These are phyloP conservation scores for Penicillium janthinellum DNA, from an alignment of 2,329 filamentous ascomycete species.

Conservation along the genomic window DNA sequence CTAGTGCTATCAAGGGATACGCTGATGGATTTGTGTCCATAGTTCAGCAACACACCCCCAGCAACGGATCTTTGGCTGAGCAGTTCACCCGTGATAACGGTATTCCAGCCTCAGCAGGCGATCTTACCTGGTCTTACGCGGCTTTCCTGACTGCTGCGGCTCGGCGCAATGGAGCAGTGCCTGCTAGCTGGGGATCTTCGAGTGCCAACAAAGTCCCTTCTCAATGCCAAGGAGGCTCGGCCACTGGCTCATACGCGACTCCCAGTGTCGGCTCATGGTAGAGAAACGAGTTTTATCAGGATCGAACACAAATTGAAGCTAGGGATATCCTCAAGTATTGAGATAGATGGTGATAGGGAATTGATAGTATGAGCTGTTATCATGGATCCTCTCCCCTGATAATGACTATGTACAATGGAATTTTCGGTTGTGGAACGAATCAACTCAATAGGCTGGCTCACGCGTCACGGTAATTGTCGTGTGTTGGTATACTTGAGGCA, in stretches of 20 bases:
- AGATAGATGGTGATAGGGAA: not conserved
- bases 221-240: slow-evolving; percentile 16
- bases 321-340: not conserved
- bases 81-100: slow-evolving; percentile 41
- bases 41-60: slow-evolving; percentile 31
- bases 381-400: not conserved
- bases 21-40: slow-evolving; percentile 57
- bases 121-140: slow-evolving; percentile 48
- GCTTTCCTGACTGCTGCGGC: slow-evolving; percentile 37
- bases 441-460: slow-evolving; percentile 12
- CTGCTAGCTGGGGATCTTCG: slow-evolving; percentile 13
- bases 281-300: not conserved
- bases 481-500: slow-evolving; percentile 19
- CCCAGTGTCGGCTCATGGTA: slow-evolving; percentile 12
- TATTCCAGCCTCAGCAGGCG: slow-evolving; percentile 38
- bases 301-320: not conserved
- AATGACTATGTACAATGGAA: not conserved
- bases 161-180: slow-evolving; percentile 11
- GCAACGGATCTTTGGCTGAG: slow-evolving; percentile 35
- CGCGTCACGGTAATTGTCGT: slow-evolving; percentile 19
- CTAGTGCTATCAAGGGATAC: slow-evolving; percentile 63
- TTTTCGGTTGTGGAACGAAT: no score
- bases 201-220: slow-evolving; percentile 12
- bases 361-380: not conserved
- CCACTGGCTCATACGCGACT: slow-evolving; percentile 13